These are phyloP conservation scores for Didymellaceae sp. DNA, from an alignment of 2,329 filamentous ascomycete species.

Conservation along the genomic window DNA sequence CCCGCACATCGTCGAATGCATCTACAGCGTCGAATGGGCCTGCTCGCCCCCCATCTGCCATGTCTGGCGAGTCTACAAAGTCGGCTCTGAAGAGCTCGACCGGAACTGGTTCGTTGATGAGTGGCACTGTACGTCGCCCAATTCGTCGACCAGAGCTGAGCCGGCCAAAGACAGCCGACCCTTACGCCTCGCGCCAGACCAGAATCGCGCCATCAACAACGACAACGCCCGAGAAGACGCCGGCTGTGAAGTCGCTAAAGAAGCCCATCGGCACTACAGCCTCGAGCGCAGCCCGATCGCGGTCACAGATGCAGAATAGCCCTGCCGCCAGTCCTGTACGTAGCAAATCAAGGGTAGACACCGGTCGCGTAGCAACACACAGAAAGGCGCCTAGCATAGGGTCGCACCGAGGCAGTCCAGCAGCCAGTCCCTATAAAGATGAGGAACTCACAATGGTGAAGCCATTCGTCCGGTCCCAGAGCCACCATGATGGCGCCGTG, in stretches of 20 bases:
- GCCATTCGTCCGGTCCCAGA: conserved; percentile 49
- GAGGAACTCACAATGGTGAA: conserved; percentile 58
- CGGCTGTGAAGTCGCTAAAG: conserved; percentile 47
- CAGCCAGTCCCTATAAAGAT: conserved; percentile 47
- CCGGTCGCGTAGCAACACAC: conserved; percentile 26
- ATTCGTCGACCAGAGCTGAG: conserved; percentile 53
- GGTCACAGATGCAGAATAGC: conserved; percentile 44
- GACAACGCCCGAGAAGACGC: conserved; percentile 55
- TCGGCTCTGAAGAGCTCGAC: conserved; percentile 40
- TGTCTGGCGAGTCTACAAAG: conserved; percentile 44
- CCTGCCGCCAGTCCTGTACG: conserved; percentile 45
- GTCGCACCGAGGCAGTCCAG: conserved; percentile 42
- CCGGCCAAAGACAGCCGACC: conserved; percentile 62
- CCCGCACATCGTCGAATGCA: conserved; percentile 37
- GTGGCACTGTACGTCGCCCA: conserved; percentile 64
- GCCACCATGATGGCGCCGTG: conserved; percentile 38
- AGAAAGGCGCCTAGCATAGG: conserved; percentile 39
- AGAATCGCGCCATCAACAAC: conserved; percentile 57
- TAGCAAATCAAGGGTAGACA: conserved; percentile 46
- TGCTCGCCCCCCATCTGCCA: conserved; percentile 46
- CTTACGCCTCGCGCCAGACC: conserved; percentile 52
- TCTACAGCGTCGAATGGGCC: conserved; percentile 39
- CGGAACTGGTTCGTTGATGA: conserved; percentile 58
- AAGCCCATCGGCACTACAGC: conserved; percentile 37
- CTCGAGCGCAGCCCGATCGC: conserved; percentile 41